Evolutionary conservation across 139 green algal species (phyloP), one percentile per base, ranked within the genome.

Genomic region (Gonium pectorale): DNA sequence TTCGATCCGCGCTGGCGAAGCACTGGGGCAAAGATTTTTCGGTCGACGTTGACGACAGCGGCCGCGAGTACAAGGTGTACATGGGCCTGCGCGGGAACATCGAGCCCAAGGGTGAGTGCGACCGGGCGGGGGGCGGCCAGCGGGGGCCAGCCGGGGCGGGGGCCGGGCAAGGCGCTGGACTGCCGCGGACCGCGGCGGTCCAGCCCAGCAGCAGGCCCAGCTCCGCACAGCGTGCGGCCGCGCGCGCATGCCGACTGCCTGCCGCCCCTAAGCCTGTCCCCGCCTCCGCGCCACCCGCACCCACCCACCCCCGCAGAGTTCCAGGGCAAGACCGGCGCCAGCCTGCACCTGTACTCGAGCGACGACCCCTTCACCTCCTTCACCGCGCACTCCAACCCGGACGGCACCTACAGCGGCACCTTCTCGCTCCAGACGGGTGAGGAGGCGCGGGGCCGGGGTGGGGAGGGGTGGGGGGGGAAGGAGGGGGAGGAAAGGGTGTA

Each of bases 11-110:
- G 85, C 83, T 33, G 77, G 69, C 74, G 89, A 72, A n/a, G 44
- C 37, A 38, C 85, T 94, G 62, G 66, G 87, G 13, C 37, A 27
- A 6, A 37, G 79, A 60, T 22, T 89, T 75, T 67, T 71, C 60
- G 66, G 67, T 79, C 37, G 73, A 88, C 41, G 67, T 74, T 44
- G 56, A 85, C 62, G 89, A 94, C 73, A 87, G 63, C 38, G 91
- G 89, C 8, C 79, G 89, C 3, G 83, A 94, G 80, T 94, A 92
- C 83, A 91, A 92, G 82, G 85, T 86, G 52, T 91, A 91, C 44
- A 54, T 43, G 24, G 74, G 75, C 7, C 29, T 90, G 49, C 59
- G 37, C 6, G 89, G 86, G 13, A 69, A 90, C 80, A 89, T 90
- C 43, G 86, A 90, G 83, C 86, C 89, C 33, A 49, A 75, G 70